Evolutionary conservation across 495 filamentous ascomycete species (phyloP).

Genomic region (Chaetomium fimeti): DNA sequence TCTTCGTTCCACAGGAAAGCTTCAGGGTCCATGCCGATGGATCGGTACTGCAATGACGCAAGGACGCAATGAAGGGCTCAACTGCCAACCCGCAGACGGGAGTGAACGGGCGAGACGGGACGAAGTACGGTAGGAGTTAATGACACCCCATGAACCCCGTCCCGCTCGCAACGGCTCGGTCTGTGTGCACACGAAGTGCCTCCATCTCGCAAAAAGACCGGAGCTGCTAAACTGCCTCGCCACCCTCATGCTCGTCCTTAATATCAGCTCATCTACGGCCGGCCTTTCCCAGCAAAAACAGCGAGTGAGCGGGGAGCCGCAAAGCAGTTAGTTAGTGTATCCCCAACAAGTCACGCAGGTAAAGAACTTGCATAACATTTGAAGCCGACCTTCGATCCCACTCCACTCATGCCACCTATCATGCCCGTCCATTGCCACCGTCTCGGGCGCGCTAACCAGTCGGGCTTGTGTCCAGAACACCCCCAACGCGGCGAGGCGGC

Average conservation of each 20-base stretch:
- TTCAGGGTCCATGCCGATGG: neutral
- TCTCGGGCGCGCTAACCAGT: neutral
- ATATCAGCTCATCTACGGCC: neutral
- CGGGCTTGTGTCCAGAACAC: neutral
- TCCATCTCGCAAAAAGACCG: neutral
- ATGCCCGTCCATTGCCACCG: neutral
- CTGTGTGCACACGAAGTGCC: neutral
- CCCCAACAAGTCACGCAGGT: neutral
- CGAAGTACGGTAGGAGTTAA: no score
- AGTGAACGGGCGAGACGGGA: no score
- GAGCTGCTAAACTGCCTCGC: neutral
- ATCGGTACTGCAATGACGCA: neutral
- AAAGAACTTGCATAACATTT: neutral
- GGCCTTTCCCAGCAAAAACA: no score
- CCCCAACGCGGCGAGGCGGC: neutral
- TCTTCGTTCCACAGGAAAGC: no score
- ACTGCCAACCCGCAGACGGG: no score
- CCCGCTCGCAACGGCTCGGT: neutral
- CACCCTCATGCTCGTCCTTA: neutral
- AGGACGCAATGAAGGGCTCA: conserved; percentile 9
- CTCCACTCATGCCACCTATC: no score
- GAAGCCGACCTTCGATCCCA: no score
- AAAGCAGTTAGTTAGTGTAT: neutral
- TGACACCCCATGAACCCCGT: no score
- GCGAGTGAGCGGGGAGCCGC: neutral